These are phyloP conservation scores for Guyanaporus albipodus DNA, from an alignment of 768 basidiomycete species.

Conservation along the genomic window DNA sequence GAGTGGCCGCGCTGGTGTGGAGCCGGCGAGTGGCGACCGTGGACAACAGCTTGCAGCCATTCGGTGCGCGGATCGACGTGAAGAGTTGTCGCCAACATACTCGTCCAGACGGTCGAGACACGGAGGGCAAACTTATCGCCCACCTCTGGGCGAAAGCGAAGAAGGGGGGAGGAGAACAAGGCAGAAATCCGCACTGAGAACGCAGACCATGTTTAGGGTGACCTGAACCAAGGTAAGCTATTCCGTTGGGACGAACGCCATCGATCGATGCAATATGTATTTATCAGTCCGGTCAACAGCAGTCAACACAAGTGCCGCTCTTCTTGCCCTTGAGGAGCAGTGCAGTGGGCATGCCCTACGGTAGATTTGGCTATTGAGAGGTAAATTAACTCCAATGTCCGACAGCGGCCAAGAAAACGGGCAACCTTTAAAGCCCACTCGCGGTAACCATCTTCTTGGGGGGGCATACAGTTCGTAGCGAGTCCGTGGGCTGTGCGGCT, in stretches of 20 bases:
- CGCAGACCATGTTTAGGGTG: background rate
- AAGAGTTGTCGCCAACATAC: background rate
- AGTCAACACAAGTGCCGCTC: constrained; percentile 12
- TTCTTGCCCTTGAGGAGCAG: constrained; percentile 13
- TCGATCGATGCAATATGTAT: constrained; percentile 22
- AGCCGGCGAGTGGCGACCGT: constrained; percentile 6
- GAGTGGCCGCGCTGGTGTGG: constrained; percentile 8
- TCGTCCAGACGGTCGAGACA: background rate
- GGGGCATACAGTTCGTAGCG: background rate
- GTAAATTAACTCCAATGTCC: constrained; percentile 26
- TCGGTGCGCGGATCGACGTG: constrained; percentile 1
- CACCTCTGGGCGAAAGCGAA: background rate
- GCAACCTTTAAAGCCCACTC: constrained; percentile 11
- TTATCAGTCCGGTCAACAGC: constrained; percentile 19
- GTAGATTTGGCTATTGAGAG: constrained; percentile 26
- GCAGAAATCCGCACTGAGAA: constrained; percentile 1
- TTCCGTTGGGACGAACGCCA: background rate
- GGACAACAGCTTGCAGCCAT: background rate
- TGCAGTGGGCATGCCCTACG: constrained; percentile 1
- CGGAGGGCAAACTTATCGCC: background rate
- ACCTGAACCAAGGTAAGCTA: constrained; percentile 2
- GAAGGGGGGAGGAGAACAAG: background rate
- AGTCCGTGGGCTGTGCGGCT: constrained; percentile 6
- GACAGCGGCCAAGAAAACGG: constrained; percentile 13
- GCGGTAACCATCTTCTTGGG: constrained; percentile 16